A percentile compares a stretch with the other conserved stretches of the same genome.
phyloP scores from a whole-genome alignment of 1,139 yeast species.

The Yamadazyma sp. region DNA sequence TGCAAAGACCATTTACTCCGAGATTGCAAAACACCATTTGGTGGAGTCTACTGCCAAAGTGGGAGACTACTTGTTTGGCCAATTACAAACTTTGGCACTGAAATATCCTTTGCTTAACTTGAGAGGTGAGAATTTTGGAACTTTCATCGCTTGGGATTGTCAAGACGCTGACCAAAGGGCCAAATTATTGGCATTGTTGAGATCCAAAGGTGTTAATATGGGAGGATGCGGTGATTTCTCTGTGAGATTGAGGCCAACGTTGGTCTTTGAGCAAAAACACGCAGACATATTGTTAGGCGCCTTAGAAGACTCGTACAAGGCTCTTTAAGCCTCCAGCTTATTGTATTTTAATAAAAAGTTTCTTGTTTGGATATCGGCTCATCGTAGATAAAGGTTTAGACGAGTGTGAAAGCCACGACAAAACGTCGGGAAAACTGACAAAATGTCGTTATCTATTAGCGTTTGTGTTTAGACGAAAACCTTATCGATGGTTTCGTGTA shows the following conservation, averaged over 20 bases:
- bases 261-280: slow-evolving; percentile 73
- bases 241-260: slow-evolving; percentile 75
- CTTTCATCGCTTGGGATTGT: slow-evolving; percentile 78
- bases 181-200: slow-evolving; percentile 56
- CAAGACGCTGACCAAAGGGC: slow-evolving; percentile 55
- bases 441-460: too few species aligned
- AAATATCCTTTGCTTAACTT: slow-evolving; percentile 60
- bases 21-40: slow-evolving; percentile 60
- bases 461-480: too few species aligned
- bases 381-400: too few species aligned
- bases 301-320: slow-evolving; percentile 30
- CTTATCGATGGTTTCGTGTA: too few species aligned
- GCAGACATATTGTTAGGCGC: slow-evolving; percentile 61
- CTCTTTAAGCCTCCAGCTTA: too few species aligned
- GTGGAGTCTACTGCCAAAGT: slow-evolving; percentile 54
- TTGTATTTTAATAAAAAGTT: too few species aligned
- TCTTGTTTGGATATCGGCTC: too few species aligned
- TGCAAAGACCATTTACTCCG: slow-evolving; percentile 68
- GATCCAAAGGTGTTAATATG: slow-evolving; percentile 64
- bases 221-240: slow-evolving; percentile 81
- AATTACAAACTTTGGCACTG: slow-evolving; percentile 50
- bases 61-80: slow-evolving; percentile 60
- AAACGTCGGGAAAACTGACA: too few species aligned
- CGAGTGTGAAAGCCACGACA: too few species aligned
- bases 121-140: slow-evolving; percentile 75